Evolutionary conservation across 306 rosid species (phyloP).

Genomic region (Alnus rubra): DNA sequence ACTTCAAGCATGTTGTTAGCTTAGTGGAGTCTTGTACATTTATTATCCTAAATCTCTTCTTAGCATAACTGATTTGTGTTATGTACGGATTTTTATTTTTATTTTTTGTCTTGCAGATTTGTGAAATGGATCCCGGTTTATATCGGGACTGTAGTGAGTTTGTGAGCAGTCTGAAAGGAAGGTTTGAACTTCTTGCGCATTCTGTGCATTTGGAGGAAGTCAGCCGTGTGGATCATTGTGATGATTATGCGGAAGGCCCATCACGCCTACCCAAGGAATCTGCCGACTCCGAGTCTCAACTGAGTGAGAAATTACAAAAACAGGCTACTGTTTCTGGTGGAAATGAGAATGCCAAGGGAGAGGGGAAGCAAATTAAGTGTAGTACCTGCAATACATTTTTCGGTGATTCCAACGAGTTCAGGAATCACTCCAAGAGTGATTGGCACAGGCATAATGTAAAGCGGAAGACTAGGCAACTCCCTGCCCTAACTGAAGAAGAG

Average conservation of each 20-base stretch:
- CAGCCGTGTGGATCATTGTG: constrained; percentile 64
- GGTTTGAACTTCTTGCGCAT: constrained; percentile 86
- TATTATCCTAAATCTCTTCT: not conserved
- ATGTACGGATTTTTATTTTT: not conserved
- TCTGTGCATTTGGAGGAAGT: constrained; percentile 76
- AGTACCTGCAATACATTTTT: constrained; percentile 57
- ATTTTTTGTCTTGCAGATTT: constrained; percentile 37
- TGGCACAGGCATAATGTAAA: constrained; percentile 93
- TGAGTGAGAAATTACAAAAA: constrained; percentile 62
- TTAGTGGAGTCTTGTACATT: not conserved
- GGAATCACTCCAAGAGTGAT: constrained; percentile 91
- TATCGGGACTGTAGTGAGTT: constrained; percentile 80
- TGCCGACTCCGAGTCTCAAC: constrained; percentile 43
- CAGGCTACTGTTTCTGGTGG: constrained; percentile 52
- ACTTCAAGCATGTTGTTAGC: constrained; percentile 1
- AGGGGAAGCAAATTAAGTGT: constrained; percentile 74
- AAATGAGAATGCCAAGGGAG: constrained; percentile 39
- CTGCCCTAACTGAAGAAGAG: constrained; percentile 80
- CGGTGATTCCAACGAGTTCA: constrained; percentile 62
- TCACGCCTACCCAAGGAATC: constrained; percentile 35
- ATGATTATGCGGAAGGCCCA: constrained; percentile 52
- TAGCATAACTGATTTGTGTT: not conserved
- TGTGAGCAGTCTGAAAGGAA: constrained; percentile 61
- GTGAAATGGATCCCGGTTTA: constrained; percentile 86
- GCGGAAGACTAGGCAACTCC: constrained; percentile 80